Conservation (phyloP, 768 basidiomycete genomes). For the Cyclocybe aegerita region DNA sequence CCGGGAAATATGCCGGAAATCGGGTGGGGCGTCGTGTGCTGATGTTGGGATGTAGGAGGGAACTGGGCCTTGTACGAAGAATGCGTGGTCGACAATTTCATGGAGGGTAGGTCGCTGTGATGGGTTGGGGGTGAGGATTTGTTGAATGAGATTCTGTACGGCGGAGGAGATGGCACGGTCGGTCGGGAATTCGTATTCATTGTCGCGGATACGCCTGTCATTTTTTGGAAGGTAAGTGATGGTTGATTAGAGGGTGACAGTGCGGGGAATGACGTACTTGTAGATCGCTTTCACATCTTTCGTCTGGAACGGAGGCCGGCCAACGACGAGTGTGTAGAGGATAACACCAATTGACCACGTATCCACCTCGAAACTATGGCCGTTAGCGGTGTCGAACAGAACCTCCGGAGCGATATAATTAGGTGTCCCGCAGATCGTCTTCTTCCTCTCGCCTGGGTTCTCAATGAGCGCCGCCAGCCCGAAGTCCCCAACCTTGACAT, state of each 20-base stretch:
- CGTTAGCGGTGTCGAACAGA: constrained; percentile 91
- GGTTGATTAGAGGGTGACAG: constrained; percentile 1
- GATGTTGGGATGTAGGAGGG: constrained; percentile 80
- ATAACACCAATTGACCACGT: constrained; percentile 98
- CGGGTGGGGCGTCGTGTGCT: constrained; percentile 73
- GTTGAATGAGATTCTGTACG: constrained; percentile 74
- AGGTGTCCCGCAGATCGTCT: constrained; percentile 96
- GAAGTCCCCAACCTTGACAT: constrained; percentile 96
- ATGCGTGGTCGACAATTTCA: constrained; percentile 81
- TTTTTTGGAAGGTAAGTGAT: background rate
- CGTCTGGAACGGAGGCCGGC: constrained; percentile 97
- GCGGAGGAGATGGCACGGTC: constrained; percentile 72
- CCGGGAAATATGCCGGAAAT: constrained; percentile 68
- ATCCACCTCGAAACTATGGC: constrained; percentile 98
- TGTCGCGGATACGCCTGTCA: constrained; percentile 84
- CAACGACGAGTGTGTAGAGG: constrained; percentile 90
- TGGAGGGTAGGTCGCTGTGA: constrained; percentile 78
- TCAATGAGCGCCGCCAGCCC: constrained; percentile 96
- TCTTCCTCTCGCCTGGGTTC: constrained; percentile 94
- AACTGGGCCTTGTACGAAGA: constrained; percentile 80
- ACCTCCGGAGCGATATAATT: constrained; percentile 99
- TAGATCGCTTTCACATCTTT: constrained; percentile 98
- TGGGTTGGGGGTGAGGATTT: constrained; percentile 86
- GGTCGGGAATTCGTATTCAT: constrained; percentile 88
- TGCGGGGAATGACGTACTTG: constrained; percentile 51